phyloP scores from a whole-genome alignment of 176 grass and related monocot genomes.

The Eremochloa ophiuroides region DNA sequence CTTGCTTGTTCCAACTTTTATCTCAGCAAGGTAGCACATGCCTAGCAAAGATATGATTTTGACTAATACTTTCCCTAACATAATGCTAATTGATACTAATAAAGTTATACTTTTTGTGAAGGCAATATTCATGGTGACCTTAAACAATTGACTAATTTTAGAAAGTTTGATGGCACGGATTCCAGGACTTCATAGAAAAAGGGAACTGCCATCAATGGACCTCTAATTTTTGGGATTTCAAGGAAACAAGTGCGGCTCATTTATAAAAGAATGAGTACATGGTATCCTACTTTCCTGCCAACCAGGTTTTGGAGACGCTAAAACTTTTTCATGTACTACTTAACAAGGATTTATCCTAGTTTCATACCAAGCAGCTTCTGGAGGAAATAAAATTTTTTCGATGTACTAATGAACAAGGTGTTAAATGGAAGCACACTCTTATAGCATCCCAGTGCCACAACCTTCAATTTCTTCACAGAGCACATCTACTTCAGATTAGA shows the following conservation, averaged over 20 bases:
- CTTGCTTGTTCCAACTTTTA: neutral
- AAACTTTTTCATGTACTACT: neutral
- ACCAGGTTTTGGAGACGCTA: neutral
- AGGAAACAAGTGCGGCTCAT: neutral
- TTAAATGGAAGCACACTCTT: neutral
- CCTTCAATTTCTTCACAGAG: neutral
- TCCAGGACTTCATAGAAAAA: neutral
- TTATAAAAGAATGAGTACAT: neutral
- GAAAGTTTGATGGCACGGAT: neutral
- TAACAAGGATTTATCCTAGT: neutral
- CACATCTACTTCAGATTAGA: neutral
- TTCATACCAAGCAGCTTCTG: neutral
- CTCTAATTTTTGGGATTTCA: neutral
- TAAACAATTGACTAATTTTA: neutral
- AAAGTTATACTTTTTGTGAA: neutral
- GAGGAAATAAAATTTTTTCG: neutral
- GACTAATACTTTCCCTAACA: neutral
- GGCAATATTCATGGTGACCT: neutral
- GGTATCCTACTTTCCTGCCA: neutral
- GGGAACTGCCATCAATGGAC: neutral
- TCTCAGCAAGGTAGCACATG: neutral
- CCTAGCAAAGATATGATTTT: neutral
- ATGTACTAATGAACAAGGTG: too few species aligned
- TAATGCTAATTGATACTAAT: neutral
- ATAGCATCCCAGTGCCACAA: neutral